Conservation (phyloP, 352 stramenopile genomes). For the Phytophthora crassamura region DNA sequence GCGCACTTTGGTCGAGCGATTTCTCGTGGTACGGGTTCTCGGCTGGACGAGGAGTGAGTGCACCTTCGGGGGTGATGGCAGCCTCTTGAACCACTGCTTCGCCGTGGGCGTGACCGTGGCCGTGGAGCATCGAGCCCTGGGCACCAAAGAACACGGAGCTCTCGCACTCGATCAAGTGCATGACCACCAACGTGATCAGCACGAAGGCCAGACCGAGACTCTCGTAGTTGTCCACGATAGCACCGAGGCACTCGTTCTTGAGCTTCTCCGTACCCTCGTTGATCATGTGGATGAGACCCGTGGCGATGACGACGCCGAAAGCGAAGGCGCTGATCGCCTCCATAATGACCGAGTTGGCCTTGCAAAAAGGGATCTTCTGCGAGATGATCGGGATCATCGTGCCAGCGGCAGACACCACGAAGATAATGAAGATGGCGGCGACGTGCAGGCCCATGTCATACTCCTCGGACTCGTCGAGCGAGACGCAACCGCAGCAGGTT, state of each 20-base stretch:
- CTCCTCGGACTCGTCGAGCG: conserved; percentile 38
- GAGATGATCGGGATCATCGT: conserved; percentile 55
- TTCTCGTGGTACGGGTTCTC: conserved; percentile 33
- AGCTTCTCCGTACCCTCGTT: conserved; percentile 67
- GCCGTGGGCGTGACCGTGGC: conserved; percentile 36
- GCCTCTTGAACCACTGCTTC: conserved; percentile 12
- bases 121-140: conserved; percentile 32
- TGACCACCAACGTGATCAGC: conserved; percentile 65
- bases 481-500: conserved; percentile 51
- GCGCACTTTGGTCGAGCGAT: conserved; percentile 4
- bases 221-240: conserved; percentile 58
- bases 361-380: conserved; percentile 41
- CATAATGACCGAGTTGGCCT: conserved; percentile 52
- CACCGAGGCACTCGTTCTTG: conserved; percentile 59
- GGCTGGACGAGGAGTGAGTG: conserved; percentile 17
- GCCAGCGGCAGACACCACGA: conserved; percentile 51
- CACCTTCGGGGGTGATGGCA: conserved; percentile 20
- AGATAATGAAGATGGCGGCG: conserved; percentile 61
- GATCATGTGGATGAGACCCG: conserved; percentile 79
- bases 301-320: conserved; percentile 72
- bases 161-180: conserved; percentile 75
- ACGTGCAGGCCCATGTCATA: conserved; percentile 64
- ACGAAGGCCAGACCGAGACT: conserved; percentile 63
- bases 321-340: conserved; percentile 64
- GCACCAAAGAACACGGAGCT: conserved; percentile 59